phyloP scores from a whole-genome alignment of 352 stramenopile species.

The Pythium periplocum region DNA sequence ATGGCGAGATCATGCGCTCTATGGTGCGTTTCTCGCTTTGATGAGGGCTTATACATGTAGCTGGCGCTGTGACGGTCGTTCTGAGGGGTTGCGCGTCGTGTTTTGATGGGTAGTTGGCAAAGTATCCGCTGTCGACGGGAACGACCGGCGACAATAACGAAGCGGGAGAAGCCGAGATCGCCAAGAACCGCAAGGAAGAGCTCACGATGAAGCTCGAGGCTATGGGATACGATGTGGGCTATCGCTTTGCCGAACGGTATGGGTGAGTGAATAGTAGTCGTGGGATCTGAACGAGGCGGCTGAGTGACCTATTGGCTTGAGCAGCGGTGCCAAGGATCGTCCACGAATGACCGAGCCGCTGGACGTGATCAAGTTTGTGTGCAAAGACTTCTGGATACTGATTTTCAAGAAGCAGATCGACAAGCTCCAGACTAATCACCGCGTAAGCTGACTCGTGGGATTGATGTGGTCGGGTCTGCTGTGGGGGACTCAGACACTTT shows the following conservation, averaged over 20 bases:
- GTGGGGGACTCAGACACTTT: background rate
- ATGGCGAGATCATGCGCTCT: constrained; percentile 80
- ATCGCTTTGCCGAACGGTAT: constrained; percentile 73
- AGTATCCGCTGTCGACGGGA: constrained; percentile 42
- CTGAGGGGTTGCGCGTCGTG: too few species aligned
- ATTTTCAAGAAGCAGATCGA: constrained; percentile 98
- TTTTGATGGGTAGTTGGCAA: constrained; percentile 41
- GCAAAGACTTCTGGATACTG: constrained; percentile 97
- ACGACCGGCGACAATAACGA: constrained; percentile 19
- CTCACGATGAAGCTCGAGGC: constrained; percentile 78
- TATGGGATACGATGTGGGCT: constrained; percentile 86
- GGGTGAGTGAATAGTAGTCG: background rate
- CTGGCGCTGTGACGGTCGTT: background rate
- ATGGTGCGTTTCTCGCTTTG: constrained; percentile 38
- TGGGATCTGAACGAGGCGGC: background rate
- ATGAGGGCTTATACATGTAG: background rate
- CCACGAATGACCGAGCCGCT: constrained; percentile 85
- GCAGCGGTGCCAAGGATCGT: constrained; percentile 56
- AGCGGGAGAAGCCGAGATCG: constrained; percentile 35
- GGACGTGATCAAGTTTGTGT: constrained; percentile 98
- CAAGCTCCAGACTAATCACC: constrained; percentile 97
- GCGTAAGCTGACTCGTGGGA: constrained; percentile 30
- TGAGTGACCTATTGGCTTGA: background rate
- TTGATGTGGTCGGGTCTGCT: too few species aligned
- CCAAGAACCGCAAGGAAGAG: constrained; percentile 62